These are phyloP conservation scores for Amesomyces nigricolor DNA, from an alignment of 2,329 filamentous ascomycete genomes.

Conservation along the genomic window DNA sequence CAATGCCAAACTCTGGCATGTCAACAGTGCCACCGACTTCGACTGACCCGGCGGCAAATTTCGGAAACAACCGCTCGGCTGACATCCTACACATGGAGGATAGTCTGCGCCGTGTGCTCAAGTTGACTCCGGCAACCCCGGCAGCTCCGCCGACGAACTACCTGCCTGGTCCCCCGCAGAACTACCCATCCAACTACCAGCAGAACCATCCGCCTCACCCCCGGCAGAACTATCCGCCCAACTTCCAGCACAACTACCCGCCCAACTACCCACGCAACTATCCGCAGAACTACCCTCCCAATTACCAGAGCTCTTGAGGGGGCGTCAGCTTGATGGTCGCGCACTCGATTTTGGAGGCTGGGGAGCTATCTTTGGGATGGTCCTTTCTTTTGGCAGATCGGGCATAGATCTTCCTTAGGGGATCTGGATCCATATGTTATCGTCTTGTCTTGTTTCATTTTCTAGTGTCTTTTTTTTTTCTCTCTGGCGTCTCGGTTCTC, in stretches of 20 bases:
- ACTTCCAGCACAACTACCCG: too few species aligned
- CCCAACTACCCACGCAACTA: too few species aligned
- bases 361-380: not conserved
- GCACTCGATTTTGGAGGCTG: not conserved
- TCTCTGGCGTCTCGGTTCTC: conserved; percentile 8
- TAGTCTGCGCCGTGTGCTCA: conserved; percentile 48
- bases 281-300: not conserved
- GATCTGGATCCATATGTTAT: conserved; percentile 15
- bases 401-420: conserved; percentile 11
- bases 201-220: too few species aligned
- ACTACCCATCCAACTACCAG: too few species aligned
- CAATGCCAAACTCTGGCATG: too few species aligned
- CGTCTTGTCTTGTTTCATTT: not conserved
- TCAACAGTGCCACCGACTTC: not conserved
- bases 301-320: not conserved
- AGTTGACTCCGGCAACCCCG: conserved; percentile 24
- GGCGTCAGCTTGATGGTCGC: too few species aligned
- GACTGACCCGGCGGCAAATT: conserved; percentile 12
- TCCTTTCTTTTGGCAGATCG: conserved; percentile 2
- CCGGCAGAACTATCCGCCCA: not conserved
- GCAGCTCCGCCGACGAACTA: not conserved
- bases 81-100: conserved; percentile 48
- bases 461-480: conserved; percentile 6
- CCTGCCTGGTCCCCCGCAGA: too few species aligned
- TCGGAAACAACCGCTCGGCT: conserved; percentile 25